Evolutionary conservation across 2,329 filamentous ascomycete genomes (phyloP).

Genomic region (Claviceps purpurea): DNA sequence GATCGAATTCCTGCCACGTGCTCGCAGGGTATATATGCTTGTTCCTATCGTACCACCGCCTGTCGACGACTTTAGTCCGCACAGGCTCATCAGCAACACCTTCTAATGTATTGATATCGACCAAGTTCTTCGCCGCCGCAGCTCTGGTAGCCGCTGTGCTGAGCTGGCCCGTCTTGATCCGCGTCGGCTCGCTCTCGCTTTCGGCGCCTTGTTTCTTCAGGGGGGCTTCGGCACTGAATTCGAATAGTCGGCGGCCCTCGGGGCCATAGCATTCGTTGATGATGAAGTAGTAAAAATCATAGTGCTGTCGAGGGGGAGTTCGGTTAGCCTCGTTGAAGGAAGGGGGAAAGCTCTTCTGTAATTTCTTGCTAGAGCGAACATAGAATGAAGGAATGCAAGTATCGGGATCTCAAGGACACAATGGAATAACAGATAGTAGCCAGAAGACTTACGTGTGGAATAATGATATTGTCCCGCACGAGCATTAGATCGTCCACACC

Average conservation of each 20-base stretch:
- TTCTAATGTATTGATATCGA: constrained; percentile 49
- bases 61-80: constrained; percentile 86
- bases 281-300: constrained; percentile 94
- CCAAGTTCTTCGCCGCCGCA: constrained; percentile 24
- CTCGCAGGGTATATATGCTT: constrained; percentile 98
- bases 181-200: neutral
- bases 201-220: constrained; percentile 6
- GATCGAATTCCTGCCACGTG: constrained; percentile 89
- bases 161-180: constrained; percentile 12
- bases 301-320: constrained; percentile 48
- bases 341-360: neutral
- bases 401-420: neutral
- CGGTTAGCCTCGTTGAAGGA: neutral
- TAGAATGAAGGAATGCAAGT: too few relatives aligned
- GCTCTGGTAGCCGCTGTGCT: constrained; percentile 21
- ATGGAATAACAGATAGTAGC: neutral
- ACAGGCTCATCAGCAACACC: constrained; percentile 65
- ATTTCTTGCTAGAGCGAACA: neutral
- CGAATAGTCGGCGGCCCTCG: constrained; percentile 61
- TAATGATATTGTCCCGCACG: constrained; percentile 77
- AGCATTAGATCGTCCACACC: constrained; percentile 93
- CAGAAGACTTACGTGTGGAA: constrained; percentile 66
- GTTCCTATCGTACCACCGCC: constrained; percentile 92
- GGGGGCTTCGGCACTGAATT: constrained; percentile 48
- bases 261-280: constrained; percentile 72